Percentiles rank a stretch among this genome's conserved stretches.
phyloP scores from a whole-genome alignment of 176 grass and related monocot genomes.

The Avena eriantha region DNA sequence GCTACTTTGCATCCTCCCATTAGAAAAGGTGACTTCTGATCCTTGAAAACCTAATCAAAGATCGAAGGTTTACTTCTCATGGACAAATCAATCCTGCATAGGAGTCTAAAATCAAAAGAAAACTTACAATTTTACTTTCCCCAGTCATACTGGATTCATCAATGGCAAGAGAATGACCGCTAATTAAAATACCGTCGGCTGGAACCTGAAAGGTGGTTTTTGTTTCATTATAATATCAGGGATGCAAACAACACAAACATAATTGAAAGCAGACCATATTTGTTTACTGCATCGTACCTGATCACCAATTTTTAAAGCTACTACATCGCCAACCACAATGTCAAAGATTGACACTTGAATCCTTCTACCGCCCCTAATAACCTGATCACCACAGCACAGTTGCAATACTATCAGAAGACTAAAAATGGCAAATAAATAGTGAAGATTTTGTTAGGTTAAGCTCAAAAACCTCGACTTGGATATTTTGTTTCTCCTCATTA shows the following conservation, averaged over 20 bases:
- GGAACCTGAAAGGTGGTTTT: slow-evolving; percentile 71
- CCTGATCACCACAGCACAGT: slow-evolving; percentile 53
- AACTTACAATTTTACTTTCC: slow-evolving; percentile 93
- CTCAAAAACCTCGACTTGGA: slow-evolving; percentile 80
- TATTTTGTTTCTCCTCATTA: slow-evolving; percentile 98
- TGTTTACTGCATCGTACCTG: slow-evolving; percentile 61
- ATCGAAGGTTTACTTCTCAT: slow-evolving; percentile 35
- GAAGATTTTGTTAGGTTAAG: slow-evolving; percentile 24
- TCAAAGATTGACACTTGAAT: slow-evolving; percentile 88
- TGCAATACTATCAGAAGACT: slow-evolving; percentile 26
- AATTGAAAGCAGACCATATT: slow-evolving; percentile 31
- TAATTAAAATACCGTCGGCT: slow-evolving; percentile 87
- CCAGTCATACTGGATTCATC: slow-evolving; percentile 99
- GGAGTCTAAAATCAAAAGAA: slow-evolving; percentile 40
- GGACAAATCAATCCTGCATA: slow-evolving; percentile 19
- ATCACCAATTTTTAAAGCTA: slow-evolving; percentile 97
- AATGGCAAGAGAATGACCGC: slow-evolving; percentile 85
- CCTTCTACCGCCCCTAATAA: slow-evolving; percentile 87
- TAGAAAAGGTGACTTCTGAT: slow-evolving; percentile 87
- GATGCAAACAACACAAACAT: slow-evolving; percentile 34
- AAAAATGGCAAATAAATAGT: slow-evolving; percentile 31
- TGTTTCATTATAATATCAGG: slow-evolving; percentile 23
- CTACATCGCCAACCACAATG: slow-evolving; percentile 90
- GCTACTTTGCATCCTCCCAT: slow-evolving; percentile 99
- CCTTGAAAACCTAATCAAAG: slow-evolving; percentile 69